Conservation (phyloP, 306 rosid species). For the Malus sieversii region DNA sequence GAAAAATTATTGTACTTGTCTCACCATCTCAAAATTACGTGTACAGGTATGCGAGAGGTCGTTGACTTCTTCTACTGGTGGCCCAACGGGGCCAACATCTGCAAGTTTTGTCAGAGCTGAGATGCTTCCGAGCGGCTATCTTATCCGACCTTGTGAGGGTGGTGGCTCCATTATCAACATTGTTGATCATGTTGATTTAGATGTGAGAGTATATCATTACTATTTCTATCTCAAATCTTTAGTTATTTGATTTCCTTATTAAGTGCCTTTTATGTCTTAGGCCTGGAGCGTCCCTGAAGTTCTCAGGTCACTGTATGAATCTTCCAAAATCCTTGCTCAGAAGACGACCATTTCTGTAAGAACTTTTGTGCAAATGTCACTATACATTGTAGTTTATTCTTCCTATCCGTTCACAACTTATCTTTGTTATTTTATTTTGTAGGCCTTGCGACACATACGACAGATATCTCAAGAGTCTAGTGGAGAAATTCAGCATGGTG, state of each 20-base stretch:
- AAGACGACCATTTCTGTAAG: slow-evolving; percentile 80
- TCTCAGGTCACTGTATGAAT: slow-evolving; percentile 85
- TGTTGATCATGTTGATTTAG: slow-evolving; percentile 86
- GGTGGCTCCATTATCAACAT: slow-evolving; percentile 94
- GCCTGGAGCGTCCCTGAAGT: slow-evolving; percentile 98
- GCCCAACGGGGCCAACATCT: slow-evolving; percentile 74
- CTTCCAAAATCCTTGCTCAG: slow-evolving; percentile 92
- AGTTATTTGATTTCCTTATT: not conserved
- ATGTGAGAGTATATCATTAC: slow-evolving; percentile 39
- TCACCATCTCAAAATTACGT: slow-evolving; percentile 3
- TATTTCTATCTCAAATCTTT: not conserved
- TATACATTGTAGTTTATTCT: not conserved
- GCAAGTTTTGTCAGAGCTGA: slow-evolving; percentile 80
- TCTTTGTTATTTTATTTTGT: not conserved
- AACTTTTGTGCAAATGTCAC: not conserved
- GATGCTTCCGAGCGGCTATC: slow-evolving; percentile 91
- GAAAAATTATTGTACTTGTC: no score
- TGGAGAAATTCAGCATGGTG: slow-evolving; percentile 84
- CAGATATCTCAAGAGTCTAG: slow-evolving; percentile 89
- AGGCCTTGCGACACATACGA: slow-evolving; percentile 85
- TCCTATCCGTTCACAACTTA: not conserved
- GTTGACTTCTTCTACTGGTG: slow-evolving; percentile 72
- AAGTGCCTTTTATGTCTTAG: slow-evolving; percentile 20
- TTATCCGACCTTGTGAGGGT: slow-evolving; percentile 90
- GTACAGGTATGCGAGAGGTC: slow-evolving; percentile 90